Evolutionary conservation across 352 stramenopile species (phyloP).

Genomic region (Phytophthora megakarya): DNA sequence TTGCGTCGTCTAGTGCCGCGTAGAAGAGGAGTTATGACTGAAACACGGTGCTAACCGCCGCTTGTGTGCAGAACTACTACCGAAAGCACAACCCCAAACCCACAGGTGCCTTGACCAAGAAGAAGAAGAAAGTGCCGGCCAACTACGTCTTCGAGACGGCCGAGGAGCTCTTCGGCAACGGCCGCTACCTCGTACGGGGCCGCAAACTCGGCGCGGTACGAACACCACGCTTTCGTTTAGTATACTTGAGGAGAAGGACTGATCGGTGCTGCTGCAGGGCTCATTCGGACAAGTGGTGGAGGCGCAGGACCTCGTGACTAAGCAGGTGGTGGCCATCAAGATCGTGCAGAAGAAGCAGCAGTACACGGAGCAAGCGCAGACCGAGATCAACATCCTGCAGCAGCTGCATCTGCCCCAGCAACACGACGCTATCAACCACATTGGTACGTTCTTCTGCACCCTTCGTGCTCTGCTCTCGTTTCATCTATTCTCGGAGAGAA

Average conservation of each 20-base stretch:
- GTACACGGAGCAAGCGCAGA: conserved; percentile 97
- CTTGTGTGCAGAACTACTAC: conserved; percentile 77
- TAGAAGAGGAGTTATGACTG: neutral
- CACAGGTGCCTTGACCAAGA: conserved; percentile 47
- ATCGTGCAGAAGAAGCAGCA: conserved; percentile 99
- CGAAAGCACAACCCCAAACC: conserved; percentile 66
- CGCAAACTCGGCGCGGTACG: conserved; percentile 77
- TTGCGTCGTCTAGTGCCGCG: neutral
- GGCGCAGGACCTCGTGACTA: conserved; percentile 72
- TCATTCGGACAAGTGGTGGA: conserved; percentile 88
- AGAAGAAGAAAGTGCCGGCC: conserved; percentile 62
- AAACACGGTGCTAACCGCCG: neutral
- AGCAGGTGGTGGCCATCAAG: conserved; percentile 97
- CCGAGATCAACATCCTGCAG: conserved; percentile 96
- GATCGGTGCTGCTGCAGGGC: conserved; percentile 44
- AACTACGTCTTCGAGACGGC: conserved; percentile 68
- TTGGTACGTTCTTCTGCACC: conserved; percentile 66
- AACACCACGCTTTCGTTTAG: neutral
- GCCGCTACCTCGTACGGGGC: conserved; percentile 72
- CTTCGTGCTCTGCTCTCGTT: conserved; percentile 11
- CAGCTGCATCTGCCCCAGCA: conserved; percentile 79
- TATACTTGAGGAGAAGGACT: conserved; percentile 18
- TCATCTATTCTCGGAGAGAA: conserved; percentile 32
- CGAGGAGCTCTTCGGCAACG: conserved; percentile 79
- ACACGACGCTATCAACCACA: conserved; percentile 88